Evolutionary conservation across 2,329 filamentous ascomycete genomes (phyloP).

Genomic region (Knoxdaviesia capensis): DNA sequence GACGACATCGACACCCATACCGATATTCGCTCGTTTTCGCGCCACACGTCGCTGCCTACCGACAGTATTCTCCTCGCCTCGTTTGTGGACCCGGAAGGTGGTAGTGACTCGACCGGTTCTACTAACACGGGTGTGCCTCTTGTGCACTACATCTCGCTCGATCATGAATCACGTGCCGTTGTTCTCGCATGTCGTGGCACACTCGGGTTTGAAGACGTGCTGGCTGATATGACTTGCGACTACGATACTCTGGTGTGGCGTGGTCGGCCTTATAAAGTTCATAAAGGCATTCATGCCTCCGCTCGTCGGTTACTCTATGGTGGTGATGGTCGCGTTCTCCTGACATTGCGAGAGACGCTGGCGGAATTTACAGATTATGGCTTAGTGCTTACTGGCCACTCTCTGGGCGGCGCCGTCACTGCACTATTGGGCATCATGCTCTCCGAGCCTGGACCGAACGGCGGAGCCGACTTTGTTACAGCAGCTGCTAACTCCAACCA

Average conservation of each 20-base stretch:
- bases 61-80: conserved; percentile 46
- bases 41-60: conserved; percentile 37
- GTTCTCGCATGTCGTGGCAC: conserved; percentile 56
- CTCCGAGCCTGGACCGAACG: conserved; percentile 33
- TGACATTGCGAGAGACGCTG: conserved; percentile 43
- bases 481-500: conserved; percentile 25
- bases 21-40: conserved; percentile 42
- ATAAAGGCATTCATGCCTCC: conserved; percentile 56
- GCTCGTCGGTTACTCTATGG: conserved; percentile 47
- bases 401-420: conserved; percentile 48
- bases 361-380: conserved; percentile 50
- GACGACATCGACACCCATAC: conserved; percentile 20
- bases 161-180: conserved; percentile 51
- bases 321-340: conserved; percentile 43
- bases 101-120: conserved; percentile 41
- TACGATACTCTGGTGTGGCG: conserved; percentile 47
- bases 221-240: conserved; percentile 56
- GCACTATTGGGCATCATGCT: conserved; percentile 52
- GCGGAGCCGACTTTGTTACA: conserved; percentile 40
- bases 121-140: conserved; percentile 48
- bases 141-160: conserved; percentile 53
- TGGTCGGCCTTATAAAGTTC: conserved; percentile 45
- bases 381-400: conserved; percentile 49
- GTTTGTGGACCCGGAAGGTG: conserved; percentile 48
- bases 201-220: conserved; percentile 51